phyloP scores from a whole-genome alignment of 257 asterid species.

The Gentiana dahurica region DNA sequence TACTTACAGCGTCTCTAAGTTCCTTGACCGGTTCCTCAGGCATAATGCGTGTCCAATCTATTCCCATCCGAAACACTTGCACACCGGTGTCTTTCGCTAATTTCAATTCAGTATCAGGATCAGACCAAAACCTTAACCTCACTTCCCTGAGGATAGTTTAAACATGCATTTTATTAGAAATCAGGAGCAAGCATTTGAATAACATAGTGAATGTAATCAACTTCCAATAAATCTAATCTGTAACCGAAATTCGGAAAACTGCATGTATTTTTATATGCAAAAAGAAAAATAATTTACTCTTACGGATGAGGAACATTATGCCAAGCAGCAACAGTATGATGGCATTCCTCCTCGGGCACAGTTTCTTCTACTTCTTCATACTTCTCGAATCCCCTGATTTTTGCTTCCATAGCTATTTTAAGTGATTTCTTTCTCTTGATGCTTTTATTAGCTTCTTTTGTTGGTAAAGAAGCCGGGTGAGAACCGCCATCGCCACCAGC shows the following conservation, averaged over 20 bases:
- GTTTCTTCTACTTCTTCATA: constrained; percentile 60
- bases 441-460: constrained; percentile 34
- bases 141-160: constrained; percentile 60
- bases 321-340: constrained; percentile 88
- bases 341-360: constrained; percentile 47
- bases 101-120: constrained; percentile 86
- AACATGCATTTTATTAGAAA: not conserved
- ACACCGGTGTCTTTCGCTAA: constrained; percentile 87
- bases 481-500: constrained; percentile 69
- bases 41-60: constrained; percentile 97
- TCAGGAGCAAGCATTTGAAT: not conserved
- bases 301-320: constrained; percentile 98
- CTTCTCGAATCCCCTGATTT: constrained; percentile 72
- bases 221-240: too few species aligned
- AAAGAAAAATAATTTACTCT: constrained; percentile 17
- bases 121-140: constrained; percentile 95
- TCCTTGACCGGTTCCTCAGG: constrained; percentile 74
- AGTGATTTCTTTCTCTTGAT: constrained; percentile 49
- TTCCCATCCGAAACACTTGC: constrained; percentile 87
- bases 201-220: too few species aligned
- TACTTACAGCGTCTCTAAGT: constrained; percentile 49
- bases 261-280: not conserved
- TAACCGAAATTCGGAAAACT: too few species aligned
- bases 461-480: constrained; percentile 41
- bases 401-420: constrained; percentile 83